These are phyloP conservation scores for Penicillium waksmanii DNA, from an alignment of 495 filamentous ascomycete species.

Conservation along the genomic window DNA sequence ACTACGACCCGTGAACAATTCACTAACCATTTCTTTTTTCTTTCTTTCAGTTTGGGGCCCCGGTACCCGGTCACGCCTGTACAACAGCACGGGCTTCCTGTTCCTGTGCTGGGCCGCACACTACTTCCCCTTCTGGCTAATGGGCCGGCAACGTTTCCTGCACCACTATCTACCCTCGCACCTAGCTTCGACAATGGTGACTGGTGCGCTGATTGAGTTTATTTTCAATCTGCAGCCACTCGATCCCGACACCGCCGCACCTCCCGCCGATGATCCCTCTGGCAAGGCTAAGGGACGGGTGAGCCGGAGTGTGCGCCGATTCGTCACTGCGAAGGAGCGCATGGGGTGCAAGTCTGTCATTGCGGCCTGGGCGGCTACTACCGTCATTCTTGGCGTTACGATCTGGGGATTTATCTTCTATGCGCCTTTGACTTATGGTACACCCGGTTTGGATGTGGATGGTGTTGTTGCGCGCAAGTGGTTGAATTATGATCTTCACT, in stretches of 20 bases:
- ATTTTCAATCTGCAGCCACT: slow-evolving; percentile 88
- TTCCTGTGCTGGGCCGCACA: slow-evolving; percentile 85
- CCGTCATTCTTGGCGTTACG: slow-evolving; percentile 68
- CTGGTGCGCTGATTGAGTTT: slow-evolving; percentile 96
- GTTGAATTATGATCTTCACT: slow-evolving; percentile 97
- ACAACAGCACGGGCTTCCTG: slow-evolving; percentile 98
- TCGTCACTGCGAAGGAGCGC: slow-evolving; percentile 75
- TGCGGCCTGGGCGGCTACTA: slow-evolving; percentile 75
- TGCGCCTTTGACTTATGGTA: slow-evolving; percentile 92
- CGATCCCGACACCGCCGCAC: slow-evolving; percentile 40
- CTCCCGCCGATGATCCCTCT: slow-evolving; percentile 52
- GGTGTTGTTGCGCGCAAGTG: slow-evolving; percentile 87
- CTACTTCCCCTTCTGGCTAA: slow-evolving; percentile 75
- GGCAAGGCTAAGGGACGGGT: slow-evolving; percentile 41
- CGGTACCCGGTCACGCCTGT: slow-evolving; percentile 90
- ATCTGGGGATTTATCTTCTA: slow-evolving; percentile 89
- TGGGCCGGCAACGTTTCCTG: slow-evolving; percentile 76
- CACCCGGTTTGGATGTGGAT: slow-evolving; percentile 82
- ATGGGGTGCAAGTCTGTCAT: slow-evolving; percentile 78
- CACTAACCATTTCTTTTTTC: neutral
- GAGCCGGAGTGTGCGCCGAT: slow-evolving; percentile 37
- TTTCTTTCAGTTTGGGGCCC: slow-evolving; percentile 38
- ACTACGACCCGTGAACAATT: neutral
- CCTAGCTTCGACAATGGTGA: slow-evolving; percentile 87
- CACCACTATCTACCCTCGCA: slow-evolving; percentile 87